Conservation (phyloP, 352 stramenopile genomes). For the Elongisporangium prolatum region DNA sequence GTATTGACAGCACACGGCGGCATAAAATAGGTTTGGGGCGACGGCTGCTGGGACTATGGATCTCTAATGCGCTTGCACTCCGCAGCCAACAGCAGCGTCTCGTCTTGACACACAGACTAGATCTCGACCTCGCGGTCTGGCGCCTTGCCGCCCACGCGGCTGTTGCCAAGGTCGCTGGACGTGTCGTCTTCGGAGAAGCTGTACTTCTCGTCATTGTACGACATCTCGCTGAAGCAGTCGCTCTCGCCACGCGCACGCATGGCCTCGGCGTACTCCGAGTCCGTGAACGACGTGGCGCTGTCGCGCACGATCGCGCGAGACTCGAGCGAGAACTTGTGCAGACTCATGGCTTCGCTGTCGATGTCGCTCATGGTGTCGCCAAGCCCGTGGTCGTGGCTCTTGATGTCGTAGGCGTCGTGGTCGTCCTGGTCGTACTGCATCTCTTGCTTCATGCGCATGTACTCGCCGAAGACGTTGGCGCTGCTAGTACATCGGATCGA, state of each 20-base stretch:
- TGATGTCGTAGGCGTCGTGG: conserved; percentile 9
- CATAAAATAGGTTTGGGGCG: background rate
- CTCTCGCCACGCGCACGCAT: conserved; percentile 43
- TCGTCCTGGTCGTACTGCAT: conserved; percentile 53
- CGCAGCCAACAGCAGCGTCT: background rate
- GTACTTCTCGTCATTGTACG: conserved; percentile 82
- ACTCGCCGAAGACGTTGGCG: conserved; percentile 67
- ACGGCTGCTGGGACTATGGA: background rate
- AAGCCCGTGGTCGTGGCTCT: conserved; percentile 28
- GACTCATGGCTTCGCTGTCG: conserved; percentile 43
- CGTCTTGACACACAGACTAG: conserved; percentile 12
- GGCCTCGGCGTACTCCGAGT: conserved; percentile 65
- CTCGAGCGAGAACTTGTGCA: conserved; percentile 50
- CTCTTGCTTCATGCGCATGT: conserved; percentile 75
- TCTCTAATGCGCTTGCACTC: background rate
- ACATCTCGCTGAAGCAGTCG: conserved; percentile 77
- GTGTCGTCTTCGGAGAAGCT: conserved; percentile 52
- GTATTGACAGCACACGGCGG: background rate
- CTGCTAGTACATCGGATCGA: conserved; percentile 40
- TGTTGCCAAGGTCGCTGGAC: conserved; percentile 25
- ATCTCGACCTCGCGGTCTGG: conserved; percentile 64
- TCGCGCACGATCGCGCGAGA: conserved; percentile 19
- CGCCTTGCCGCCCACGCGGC: conserved; percentile 22
- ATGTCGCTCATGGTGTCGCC: conserved; percentile 52
- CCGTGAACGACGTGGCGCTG: conserved; percentile 51